Percentiles rank a stretch among this genome's conserved stretches.
These are phyloP conservation scores for Neurospora sp. DNA, from an alignment of 495 filamentous ascomycete species.

Conservation along the genomic window DNA sequence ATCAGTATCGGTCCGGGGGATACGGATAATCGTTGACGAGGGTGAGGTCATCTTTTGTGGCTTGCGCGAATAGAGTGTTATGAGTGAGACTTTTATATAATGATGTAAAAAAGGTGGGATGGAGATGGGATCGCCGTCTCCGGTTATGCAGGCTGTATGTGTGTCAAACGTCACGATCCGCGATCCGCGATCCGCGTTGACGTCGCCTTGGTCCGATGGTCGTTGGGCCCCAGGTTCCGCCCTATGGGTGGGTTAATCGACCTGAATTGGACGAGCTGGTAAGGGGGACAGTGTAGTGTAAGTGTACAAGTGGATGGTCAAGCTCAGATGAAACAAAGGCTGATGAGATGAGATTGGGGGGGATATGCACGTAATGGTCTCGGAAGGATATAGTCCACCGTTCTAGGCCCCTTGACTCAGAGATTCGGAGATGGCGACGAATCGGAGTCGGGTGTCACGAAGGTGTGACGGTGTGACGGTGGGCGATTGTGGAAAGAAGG, in stretches of 20 bases:
- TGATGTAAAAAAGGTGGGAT: neutral
- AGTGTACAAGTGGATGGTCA: neutral
- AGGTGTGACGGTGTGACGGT: neutral
- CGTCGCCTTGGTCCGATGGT: neutral
- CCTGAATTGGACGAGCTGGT: neutral
- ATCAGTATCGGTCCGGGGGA: constrained; percentile 48
- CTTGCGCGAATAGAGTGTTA: neutral
- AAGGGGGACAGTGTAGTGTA: neutral
- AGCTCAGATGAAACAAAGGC: neutral
- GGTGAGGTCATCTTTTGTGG: neutral
- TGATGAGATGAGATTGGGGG: neutral
- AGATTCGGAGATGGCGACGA: neutral
- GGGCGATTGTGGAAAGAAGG: neutral
- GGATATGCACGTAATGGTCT: neutral
- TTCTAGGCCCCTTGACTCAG: neutral
- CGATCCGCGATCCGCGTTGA: neutral
- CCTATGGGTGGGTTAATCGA: neutral
- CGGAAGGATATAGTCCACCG: neutral
- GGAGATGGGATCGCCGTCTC: neutral
- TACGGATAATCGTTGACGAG: constrained; percentile 33
- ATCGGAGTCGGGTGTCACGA: neutral
- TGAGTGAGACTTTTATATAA: neutral
- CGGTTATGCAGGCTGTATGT: neutral
- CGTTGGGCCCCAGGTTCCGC: neutral
- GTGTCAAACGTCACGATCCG: neutral